Evolutionary conservation across 192 early-diverging fungal genomes (phyloP).

Genomic region (Rhizoclosmatium globosum): DNA sequence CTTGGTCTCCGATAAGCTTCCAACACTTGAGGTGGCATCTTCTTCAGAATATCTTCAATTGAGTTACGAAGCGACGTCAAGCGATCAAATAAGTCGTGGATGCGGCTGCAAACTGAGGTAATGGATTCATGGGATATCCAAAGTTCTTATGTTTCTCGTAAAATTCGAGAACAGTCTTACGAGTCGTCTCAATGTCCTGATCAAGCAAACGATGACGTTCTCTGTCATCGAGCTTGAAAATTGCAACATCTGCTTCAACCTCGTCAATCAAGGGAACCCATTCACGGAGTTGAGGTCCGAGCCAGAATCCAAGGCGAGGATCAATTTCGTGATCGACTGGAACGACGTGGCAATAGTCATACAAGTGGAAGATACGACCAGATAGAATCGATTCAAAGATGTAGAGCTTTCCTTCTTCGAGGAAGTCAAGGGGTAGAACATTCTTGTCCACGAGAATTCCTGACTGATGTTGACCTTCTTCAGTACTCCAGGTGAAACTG

Average conservation of each 20-base stretch:
- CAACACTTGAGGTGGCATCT: not conserved
- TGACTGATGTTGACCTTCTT: constrained; percentile 32
- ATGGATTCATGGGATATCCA: constrained; percentile 22
- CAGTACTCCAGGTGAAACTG: not conserved
- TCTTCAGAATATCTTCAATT: not conserved
- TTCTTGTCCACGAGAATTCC: constrained; percentile 43
- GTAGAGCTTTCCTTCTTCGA: constrained; percentile 44
- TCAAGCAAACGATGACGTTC: not conserved
- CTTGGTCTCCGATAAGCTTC: not conserved
- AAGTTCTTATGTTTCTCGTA: constrained; percentile 19
- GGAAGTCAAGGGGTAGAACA: constrained; percentile 47
- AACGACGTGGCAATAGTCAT: constrained; percentile 25
- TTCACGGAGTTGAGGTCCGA: constrained; percentile 40
- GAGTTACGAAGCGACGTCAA: not conserved
- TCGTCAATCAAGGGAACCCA: constrained; percentile 38
- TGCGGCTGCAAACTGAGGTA: constrained; percentile 19
- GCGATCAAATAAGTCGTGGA: not conserved
- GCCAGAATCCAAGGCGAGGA: constrained; percentile 9
- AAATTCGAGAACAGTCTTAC: not conserved
- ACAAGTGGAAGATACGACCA: constrained; percentile 32
- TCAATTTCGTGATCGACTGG: constrained; percentile 29
- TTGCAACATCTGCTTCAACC: constrained; percentile 36
- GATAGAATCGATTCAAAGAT: constrained; percentile 46
- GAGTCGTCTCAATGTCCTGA: not conserved
- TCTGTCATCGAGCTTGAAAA: constrained; percentile 21